These are phyloP conservation scores for Pythium brassicae DNA, from an alignment of 352 stramenopile genomes.

Conservation along the genomic window DNA sequence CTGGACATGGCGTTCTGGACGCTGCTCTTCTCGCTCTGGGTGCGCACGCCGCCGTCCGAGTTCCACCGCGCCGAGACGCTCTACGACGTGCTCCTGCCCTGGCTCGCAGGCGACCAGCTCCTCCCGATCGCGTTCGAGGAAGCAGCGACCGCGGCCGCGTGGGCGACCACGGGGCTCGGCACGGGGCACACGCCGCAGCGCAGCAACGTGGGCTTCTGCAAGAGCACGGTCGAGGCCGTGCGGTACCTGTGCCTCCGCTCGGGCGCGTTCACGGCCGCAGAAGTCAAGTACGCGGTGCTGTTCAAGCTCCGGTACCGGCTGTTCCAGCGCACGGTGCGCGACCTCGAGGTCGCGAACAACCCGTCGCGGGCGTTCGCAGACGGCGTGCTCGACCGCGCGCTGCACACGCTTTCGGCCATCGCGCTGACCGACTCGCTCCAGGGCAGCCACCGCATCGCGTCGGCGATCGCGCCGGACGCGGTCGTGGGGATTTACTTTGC, in stretches of 20 bases:
- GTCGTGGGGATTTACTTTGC: constrained; percentile 81
- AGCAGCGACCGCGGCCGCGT: constrained; percentile 22
- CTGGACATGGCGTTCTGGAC: constrained; percentile 86
- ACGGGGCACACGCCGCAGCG: constrained; percentile 58
- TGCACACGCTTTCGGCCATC: constrained; percentile 56
- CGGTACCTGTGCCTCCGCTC: constrained; percentile 65
- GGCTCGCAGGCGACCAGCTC: constrained; percentile 72
- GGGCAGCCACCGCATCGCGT: constrained; percentile 52
- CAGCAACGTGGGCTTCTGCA: constrained; percentile 75
- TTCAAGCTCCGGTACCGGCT: constrained; percentile 71
- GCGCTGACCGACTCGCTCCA: constrained; percentile 73
- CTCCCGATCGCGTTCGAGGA: constrained; percentile 58
- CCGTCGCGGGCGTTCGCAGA: constrained; percentile 44
- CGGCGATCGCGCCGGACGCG: constrained; percentile 38
- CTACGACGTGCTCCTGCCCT: constrained; percentile 88
- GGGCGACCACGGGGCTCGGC: constrained; percentile 27
- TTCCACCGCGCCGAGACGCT: constrained; percentile 85
- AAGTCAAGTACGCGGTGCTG: constrained; percentile 69
- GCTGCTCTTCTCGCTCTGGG: constrained; percentile 80
- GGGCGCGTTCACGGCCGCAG: constrained; percentile 40
- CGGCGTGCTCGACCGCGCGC: constrained; percentile 44
- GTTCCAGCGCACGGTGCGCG: constrained; percentile 47
- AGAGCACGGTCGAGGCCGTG: constrained; percentile 75
- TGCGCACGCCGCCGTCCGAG: constrained; percentile 78
- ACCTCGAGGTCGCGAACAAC: constrained; percentile 49